These are phyloP conservation scores for Berkeleyomyces basicola DNA, from an alignment of 2,329 filamentous ascomycete species.

Conservation along the genomic window DNA sequence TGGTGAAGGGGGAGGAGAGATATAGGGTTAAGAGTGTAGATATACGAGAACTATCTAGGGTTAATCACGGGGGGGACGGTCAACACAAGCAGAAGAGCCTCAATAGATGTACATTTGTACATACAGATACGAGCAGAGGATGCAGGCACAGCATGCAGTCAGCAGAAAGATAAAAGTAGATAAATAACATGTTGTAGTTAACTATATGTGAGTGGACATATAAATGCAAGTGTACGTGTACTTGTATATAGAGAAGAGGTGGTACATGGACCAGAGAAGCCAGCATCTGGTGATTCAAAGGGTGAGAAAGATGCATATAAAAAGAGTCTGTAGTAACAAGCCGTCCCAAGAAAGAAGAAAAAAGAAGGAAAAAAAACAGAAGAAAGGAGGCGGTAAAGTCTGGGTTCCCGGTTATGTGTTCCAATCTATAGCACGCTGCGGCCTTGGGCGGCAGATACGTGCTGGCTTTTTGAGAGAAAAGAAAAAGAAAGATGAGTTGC, in stretches of 20 bases:
- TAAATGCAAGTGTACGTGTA: not conserved
- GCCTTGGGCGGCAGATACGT: not conserved
- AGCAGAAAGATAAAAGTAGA: not conserved
- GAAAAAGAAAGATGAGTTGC: not conserved
- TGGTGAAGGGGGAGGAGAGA: not conserved
- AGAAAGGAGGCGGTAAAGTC: constrained; percentile 1
- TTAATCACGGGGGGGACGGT: not conserved
- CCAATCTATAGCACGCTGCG: not conserved
- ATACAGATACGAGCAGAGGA: not conserved
- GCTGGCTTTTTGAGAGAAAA: not conserved
- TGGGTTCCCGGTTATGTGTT: not conserved
- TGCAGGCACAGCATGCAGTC: not conserved
- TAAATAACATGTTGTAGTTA: not conserved
- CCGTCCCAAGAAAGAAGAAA: not conserved
- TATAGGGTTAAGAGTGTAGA: not conserved
- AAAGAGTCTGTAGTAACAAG: not conserved
- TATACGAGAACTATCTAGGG: not conserved
- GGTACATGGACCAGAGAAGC: not conserved
- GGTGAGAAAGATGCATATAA: not conserved
- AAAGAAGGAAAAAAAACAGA: not conserved
- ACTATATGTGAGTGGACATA: not conserved
- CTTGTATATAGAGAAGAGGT: constrained; percentile 2
- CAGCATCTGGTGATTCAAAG: no score
- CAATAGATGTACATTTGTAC: not conserved
- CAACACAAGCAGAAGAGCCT: not conserved